Base-by-base conservation (phyloP, 352 stramenopile species). In the Pythium pyrilobum region DNA sequence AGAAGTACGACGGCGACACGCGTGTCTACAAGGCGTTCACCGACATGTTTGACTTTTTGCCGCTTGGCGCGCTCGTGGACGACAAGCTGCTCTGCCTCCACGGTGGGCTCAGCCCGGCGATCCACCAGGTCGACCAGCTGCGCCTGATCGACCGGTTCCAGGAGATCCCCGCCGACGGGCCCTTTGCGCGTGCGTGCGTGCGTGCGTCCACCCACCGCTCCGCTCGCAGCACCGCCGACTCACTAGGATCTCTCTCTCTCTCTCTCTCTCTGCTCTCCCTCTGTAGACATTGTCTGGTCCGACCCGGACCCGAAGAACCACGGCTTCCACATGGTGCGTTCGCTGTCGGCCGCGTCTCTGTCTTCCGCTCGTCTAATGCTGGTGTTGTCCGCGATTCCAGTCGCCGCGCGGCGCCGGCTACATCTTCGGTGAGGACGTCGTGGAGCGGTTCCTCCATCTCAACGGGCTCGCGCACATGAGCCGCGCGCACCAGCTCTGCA, bases 21-120 rank as follows among this genome's bases (percentile, higher is more conserved):
- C 93, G 93, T 62, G 84, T 96, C 25, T 96, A 86, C 85, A 93
- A 95, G 61, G 92, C 92, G 62, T 96, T 95, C 48, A 96, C 80
- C 18, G 86, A 95, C 62, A 69, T 95, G 43, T 96, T 96, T 60
- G 85, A 96, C 69, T 85, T 91, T 61, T 46, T 96, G 44, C 84
- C 84, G 18, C 91, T 96, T 65, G 89, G 85, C 49, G 86, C 86
- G 52, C 70, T 93, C 38, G 89, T 96, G 40, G 84, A 96, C 59
- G 88, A 93, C 65, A 67, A 75, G 40, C 76, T 95, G 32, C 93
- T 96, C 64, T 96, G 86, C 57, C 89, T 94, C 76, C 85, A 96
- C 71, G 85, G 85, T 50, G 85, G 85, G 5, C 69, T 96, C 12
- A 95, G 84, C 29, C 85, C 85, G 20, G 90, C 82, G 12, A 92